These are phyloP conservation scores for Tephrocybe sp. DNA, from an alignment of 768 basidiomycete genomes.

Conservation along the genomic window DNA sequence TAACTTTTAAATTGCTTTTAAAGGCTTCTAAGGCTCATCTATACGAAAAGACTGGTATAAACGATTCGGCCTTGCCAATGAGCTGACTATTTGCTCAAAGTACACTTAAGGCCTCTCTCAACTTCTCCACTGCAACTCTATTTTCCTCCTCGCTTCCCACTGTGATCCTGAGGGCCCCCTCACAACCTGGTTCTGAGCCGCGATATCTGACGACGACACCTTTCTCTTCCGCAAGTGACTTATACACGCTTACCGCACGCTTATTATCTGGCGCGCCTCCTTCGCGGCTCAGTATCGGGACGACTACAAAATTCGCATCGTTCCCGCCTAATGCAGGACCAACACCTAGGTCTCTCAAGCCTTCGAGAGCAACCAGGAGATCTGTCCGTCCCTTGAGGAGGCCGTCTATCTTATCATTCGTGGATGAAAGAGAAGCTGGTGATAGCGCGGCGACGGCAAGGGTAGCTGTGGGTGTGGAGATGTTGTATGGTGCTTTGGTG, in stretches of 20 bases:
- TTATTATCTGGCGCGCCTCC: constrained; percentile 50
- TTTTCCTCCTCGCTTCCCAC: constrained; percentile 86
- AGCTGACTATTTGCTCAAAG: too few relatives aligned
- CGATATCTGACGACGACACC: constrained; percentile 91
- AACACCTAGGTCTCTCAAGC: constrained; percentile 42
- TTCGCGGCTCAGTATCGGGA: constrained; percentile 60
- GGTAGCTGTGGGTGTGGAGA: constrained; percentile 84
- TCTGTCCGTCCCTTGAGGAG: constrained; percentile 56
- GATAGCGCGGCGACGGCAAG: constrained; percentile 81
- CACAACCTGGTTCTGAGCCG: constrained; percentile 82
- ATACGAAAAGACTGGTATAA: too few relatives aligned
- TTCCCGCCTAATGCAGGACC: constrained; percentile 75
- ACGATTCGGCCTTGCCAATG: too few relatives aligned
- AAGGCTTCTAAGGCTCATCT: too few relatives aligned
- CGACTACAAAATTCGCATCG: constrained; percentile 87
- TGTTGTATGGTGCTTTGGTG: constrained; percentile 97
- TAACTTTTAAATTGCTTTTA: too few relatives aligned
- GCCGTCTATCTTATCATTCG: constrained; percentile 61
- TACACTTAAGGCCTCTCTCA: constrained; percentile 45
- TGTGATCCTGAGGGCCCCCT: constrained; percentile 85
- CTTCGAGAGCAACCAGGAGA: constrained; percentile 50
- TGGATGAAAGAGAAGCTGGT: constrained; percentile 53
- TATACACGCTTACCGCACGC: constrained; percentile 68
- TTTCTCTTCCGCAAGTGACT: constrained; percentile 75
- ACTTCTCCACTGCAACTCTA: constrained; percentile 46